Conservation (phyloP, 495 filamentous ascomycete genomes). For the Podospora sp. region DNA sequence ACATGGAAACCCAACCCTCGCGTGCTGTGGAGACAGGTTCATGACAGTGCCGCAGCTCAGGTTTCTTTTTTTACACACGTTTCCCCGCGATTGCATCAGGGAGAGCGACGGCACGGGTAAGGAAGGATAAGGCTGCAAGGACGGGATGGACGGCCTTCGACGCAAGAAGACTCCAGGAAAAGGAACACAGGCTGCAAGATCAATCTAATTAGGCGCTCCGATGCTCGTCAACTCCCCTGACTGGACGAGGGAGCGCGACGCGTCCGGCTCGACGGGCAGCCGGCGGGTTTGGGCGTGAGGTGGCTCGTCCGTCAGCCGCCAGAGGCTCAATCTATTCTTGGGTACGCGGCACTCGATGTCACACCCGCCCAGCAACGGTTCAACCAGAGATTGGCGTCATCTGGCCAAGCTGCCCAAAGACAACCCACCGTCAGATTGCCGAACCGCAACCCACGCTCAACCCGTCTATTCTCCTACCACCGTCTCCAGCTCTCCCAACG, state of each 20-base stretch:
- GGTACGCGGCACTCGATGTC: background rate
- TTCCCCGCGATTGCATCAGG: background rate
- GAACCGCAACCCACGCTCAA: conserved; percentile 2
- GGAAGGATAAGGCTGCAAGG: background rate
- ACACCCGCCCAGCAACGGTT: conserved; percentile 9
- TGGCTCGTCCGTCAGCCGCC: conserved; percentile 23
- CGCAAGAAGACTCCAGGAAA: conserved; percentile 16
- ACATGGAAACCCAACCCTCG: background rate
- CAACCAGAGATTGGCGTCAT: conserved; percentile 15
- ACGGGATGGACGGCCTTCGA: conserved; percentile 13
- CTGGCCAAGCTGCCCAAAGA: background rate
- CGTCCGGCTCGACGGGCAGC: conserved; percentile 6
- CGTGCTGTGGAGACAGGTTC: too few species aligned
- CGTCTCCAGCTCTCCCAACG: background rate
- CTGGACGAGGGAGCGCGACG: conserved; percentile 28
- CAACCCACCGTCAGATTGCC: conserved; percentile 15
- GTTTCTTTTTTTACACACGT: conserved; percentile 6
- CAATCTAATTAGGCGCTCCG: conserved; percentile 30
- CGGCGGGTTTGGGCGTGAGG: conserved; percentile 8
- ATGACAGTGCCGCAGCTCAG: background rate
- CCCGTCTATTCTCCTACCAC: background rate
- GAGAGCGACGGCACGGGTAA: background rate
- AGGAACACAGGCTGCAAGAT: conserved; percentile 17
- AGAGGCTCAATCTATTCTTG: conserved; percentile 18
- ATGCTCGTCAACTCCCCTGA: conserved; percentile 6